Base-by-base conservation (phyloP, 257 asterid genomes). In the Verbascum thapsus region DNA sequence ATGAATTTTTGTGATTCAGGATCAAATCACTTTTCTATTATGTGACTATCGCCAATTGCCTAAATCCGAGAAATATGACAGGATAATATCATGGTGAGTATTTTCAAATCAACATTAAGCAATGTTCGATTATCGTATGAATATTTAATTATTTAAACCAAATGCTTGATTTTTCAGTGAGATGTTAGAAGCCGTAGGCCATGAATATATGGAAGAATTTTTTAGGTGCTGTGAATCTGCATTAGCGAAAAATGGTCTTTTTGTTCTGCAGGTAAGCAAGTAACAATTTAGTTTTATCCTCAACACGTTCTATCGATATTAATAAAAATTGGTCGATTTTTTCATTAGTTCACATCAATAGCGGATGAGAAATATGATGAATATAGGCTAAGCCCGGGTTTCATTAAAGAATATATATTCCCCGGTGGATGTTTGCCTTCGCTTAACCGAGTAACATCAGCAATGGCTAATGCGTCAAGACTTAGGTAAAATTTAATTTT, bases 11-110 rank as follows among this genome's bases (percentile, higher is more conserved):
- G 58, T 44, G 9, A 8, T 41, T 60, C 44, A 85, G 87, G 91
- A 82, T 69, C 81, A 40, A 61, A 84, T 86, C 49, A 76, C 44
- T 19, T 51, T 86, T 69, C 74, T 76, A 57, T 81, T 80, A 6
- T 84, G 89, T 18, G 91, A 86, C 76, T 86, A 86, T 68, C 85
- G 95, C 5, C 81, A 86, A 61, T 61, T 86, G 72, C 85, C 91
- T 20, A 76, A 61, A 79, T 89, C 66, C n/a, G n/a, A n/a, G n/a
- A n/a, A n/a, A n/a, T n/a, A n/a, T n/a, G n/a, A n/a, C n/a, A n/a
- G n/a, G n/a, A 81, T 86, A 61, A 75, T 84, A 67, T 74, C 89
- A 39, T 78, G 89, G 91, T 86, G 47, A 45, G 65, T 53, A 26
- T 38, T 43, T 44, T 17, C 12, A 11, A 11, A 18, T n/a, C 10